These are phyloP conservation scores for Scheffersomyces stambukii DNA, from an alignment of 1,139 yeast species.

Conservation along the genomic window DNA sequence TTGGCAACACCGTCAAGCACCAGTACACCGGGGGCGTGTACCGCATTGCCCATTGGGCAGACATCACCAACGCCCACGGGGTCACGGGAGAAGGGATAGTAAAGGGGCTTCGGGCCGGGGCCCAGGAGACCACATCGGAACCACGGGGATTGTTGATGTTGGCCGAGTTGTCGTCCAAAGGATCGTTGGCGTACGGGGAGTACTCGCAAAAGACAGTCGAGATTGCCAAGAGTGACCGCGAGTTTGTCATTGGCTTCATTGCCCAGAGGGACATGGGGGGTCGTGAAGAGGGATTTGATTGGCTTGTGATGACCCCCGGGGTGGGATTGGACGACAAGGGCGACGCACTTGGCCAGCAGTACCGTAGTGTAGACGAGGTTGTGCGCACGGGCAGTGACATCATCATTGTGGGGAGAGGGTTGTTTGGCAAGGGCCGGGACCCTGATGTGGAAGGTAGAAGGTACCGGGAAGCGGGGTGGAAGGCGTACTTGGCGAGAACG, in stretches of 20 bases:
- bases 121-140: conserved; percentile 61
- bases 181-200: conserved; percentile 88
- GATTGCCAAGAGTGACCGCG: conserved; percentile 81
- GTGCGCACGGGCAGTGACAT: conserved; percentile 82
- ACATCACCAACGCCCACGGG: conserved; percentile 96
- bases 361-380: conserved; percentile 86
- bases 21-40: conserved; percentile 91
- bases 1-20: conserved; percentile 95
- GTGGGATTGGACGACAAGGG: conserved; percentile 97
- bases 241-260: conserved; percentile 93
- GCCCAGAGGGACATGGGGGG: conserved; percentile 91
- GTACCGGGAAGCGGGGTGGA: conserved; percentile 93
- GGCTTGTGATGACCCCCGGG: conserved; percentile 97
- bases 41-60: conserved; percentile 90
- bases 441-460: conserved; percentile 83
- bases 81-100: conserved; percentile 96
- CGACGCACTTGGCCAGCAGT: conserved; percentile 96
- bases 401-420: conserved; percentile 95
- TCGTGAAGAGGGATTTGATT: conserved; percentile 78
- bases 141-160: conserved; percentile 92
- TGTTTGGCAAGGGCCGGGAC: conserved; percentile 94
- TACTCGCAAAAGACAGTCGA: conserved; percentile 85
- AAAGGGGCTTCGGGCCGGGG: conserved; percentile 80
- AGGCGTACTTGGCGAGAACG: conserved; percentile 60
- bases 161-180: conserved; percentile 92